phyloP scores from a whole-genome alignment of 2,329 filamentous ascomycete genomes.

The Ambrosiella xylebori region DNA sequence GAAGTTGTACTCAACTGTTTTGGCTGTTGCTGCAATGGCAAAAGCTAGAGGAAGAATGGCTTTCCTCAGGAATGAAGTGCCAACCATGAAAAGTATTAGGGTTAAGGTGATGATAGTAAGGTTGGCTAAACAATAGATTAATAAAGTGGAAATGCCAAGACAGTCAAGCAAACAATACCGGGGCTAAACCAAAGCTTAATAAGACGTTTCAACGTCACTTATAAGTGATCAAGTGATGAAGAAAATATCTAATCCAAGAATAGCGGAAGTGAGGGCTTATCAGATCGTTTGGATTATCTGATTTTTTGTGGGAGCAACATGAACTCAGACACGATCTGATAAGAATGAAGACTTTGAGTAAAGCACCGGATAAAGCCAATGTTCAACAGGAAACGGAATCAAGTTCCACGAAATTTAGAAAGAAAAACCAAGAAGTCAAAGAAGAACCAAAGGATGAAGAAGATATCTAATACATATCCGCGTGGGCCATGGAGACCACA shows the following conservation, averaged over 20 bases:
- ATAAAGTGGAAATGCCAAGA: conserved; percentile 4
- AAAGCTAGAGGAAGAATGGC: conserved; percentile 13
- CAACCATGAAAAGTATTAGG: conserved; percentile 4
- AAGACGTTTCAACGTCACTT: neutral
- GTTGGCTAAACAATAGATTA: neutral
- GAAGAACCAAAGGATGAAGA: too few species aligned
- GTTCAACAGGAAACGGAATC: too few species aligned
- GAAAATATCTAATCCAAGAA: neutral
- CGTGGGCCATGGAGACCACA: too few species aligned
- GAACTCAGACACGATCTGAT: neutral
- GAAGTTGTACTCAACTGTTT: conserved; percentile 38
- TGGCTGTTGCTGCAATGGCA: conserved; percentile 18
- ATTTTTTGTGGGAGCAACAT: neutral
- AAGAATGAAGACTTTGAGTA: neutral
- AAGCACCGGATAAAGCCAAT: too few species aligned
- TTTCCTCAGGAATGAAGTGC: neutral
- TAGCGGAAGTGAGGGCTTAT: neutral
- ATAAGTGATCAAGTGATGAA: neutral
- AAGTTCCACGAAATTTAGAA: too few species aligned
- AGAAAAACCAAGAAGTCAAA: too few species aligned
- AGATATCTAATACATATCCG: too few species aligned
- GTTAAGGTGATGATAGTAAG: neutral
- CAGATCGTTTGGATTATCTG: neutral
- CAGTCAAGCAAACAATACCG: conserved; percentile 1
- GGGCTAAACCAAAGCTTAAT: conserved; percentile 5